Percentiles rank a stretch among this genome's conserved stretches.
Evolutionary conservation across 768 basidiomycete genomes (phyloP).

Genomic region (Mycena albidolilacea): DNA sequence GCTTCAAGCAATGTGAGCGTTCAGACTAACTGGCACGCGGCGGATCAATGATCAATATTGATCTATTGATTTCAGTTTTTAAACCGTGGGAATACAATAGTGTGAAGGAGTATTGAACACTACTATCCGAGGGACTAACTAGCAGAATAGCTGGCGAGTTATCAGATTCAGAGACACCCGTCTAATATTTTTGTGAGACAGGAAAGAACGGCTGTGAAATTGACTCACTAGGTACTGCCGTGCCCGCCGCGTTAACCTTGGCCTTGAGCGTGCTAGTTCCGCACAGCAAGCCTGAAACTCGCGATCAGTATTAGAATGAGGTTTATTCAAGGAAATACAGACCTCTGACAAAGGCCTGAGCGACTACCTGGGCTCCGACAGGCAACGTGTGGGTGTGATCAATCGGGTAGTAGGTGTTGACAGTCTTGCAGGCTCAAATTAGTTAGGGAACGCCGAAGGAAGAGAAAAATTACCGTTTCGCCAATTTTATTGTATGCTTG

Average conservation of each 20-base stretch:
- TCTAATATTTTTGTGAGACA: slow-evolving; percentile 29
- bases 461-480: slow-evolving; percentile 40
- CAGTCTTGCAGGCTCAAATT: slow-evolving; percentile 20
- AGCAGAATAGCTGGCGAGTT: not conserved
- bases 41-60: not conserved
- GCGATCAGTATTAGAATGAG: not conserved
- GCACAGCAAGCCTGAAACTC: slow-evolving; percentile 54
- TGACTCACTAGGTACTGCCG: slow-evolving; percentile 54
- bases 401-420: slow-evolving; percentile 56
- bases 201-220: not conserved
- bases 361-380: slow-evolving; percentile 62
- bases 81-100: not conserved
- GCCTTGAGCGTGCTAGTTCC: slow-evolving; percentile 51
- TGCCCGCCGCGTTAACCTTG: slow-evolving; percentile 54
- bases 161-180: slow-evolving; percentile 37
- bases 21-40: too few relatives aligned
- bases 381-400: slow-evolving; percentile 64
- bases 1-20: too few relatives aligned
- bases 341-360: slow-evolving; percentile 59
- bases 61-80: not conserved
- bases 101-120: not conserved
- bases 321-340: not conserved
- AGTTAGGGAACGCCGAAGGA: not conserved
- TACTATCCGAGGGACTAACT: not conserved
- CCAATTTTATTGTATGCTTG: slow-evolving; percentile 59